These are phyloP conservation scores for Apiotrichum montevideense DNA, from an alignment of 1,284 basidiomycete genomes.

Conservation along the genomic window DNA sequence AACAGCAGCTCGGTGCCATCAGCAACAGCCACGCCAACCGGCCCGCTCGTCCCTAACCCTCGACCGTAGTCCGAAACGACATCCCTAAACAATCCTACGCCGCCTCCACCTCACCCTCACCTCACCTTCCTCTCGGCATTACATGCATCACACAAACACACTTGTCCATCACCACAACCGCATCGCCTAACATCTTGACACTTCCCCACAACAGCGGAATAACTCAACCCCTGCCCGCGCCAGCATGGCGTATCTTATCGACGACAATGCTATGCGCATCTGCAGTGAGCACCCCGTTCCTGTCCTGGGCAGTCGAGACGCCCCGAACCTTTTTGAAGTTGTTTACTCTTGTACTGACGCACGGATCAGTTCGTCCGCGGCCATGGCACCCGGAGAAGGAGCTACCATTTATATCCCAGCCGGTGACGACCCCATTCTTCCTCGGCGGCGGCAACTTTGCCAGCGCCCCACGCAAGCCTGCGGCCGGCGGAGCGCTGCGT, in stretches of 20 bases:
- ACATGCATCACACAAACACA: too few relatives aligned
- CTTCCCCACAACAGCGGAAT: conserved; percentile 6
- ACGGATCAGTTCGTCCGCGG: conserved; percentile 70
- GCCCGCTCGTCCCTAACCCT: too few relatives aligned
- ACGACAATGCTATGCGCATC: conserved; percentile 22
- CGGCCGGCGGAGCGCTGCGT: conserved; percentile 31
- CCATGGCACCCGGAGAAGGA: conserved; percentile 75
- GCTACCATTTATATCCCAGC: conserved; percentile 63
- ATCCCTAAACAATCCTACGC: not conserved
- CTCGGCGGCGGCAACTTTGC: conserved; percentile 76
- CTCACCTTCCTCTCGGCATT: conserved; percentile 23
- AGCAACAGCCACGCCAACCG: too few relatives aligned
- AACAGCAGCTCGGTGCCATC: too few relatives aligned
- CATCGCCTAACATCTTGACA: too few relatives aligned
- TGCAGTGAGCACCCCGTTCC: conserved; percentile 9
- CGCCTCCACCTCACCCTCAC: conserved; percentile 4
- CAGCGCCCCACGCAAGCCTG: conserved; percentile 29
- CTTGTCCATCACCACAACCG: too few relatives aligned
- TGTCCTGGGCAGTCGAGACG: not conserved
- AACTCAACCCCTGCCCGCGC: conserved; percentile 9
- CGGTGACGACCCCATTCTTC: conserved; percentile 56
- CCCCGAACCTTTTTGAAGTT: too few relatives aligned
- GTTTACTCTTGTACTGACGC: not conserved
- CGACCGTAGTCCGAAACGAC: too few relatives aligned
- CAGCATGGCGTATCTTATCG: conserved; percentile 19